Evolutionary conservation across 805 yeast genomes (phyloP).

Genomic region (Saturnispora galanensis): DNA sequence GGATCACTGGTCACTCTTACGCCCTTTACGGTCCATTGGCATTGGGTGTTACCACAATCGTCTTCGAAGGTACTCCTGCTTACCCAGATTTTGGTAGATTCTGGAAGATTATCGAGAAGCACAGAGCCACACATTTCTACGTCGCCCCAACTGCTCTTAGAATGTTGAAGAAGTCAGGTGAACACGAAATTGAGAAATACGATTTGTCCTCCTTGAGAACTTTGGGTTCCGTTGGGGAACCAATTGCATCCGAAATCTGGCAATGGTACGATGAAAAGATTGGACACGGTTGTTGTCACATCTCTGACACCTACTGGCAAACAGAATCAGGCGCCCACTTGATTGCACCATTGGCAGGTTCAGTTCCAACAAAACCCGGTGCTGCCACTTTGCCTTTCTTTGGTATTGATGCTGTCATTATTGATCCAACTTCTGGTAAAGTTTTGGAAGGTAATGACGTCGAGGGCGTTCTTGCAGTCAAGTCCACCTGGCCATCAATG

Average conservation of each 20-base stretch:
- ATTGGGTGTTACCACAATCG: slow-evolving; percentile 82
- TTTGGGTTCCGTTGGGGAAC: slow-evolving; percentile 97
- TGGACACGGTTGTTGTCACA: slow-evolving; percentile 83
- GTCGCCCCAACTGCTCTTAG: slow-evolving; percentile 98
- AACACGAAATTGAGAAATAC: slow-evolving; percentile 66
- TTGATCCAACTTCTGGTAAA: slow-evolving; percentile 87
- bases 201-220: slow-evolving; percentile 83
- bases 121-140: slow-evolving; percentile 90
- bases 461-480: slow-evolving; percentile 91
- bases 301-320: slow-evolving; percentile 97
- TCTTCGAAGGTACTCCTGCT: slow-evolving; percentile 96
- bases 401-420: slow-evolving; percentile 82
- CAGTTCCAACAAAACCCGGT: slow-evolving; percentile 93
- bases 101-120: slow-evolving; percentile 91
- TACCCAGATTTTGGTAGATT: slow-evolving; percentile 91
- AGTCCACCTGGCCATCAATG: slow-evolving; percentile 96
- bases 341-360: slow-evolving; percentile 91
- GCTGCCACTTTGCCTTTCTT: slow-evolving; percentile 95
- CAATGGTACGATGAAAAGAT: slow-evolving; percentile 93
- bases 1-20: slow-evolving; percentile 98
- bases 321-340: slow-evolving; percentile 96
- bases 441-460: slow-evolving; percentile 81
- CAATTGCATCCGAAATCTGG: slow-evolving; percentile 97
- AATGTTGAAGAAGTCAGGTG: slow-evolving; percentile 76
- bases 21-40: slow-evolving; percentile 89